Evolutionary conservation across 192 early-diverging fungal species (phyloP), one percentile per base, ranked within the genome.

Genomic region (Ambispora gerdemannii): DNA sequence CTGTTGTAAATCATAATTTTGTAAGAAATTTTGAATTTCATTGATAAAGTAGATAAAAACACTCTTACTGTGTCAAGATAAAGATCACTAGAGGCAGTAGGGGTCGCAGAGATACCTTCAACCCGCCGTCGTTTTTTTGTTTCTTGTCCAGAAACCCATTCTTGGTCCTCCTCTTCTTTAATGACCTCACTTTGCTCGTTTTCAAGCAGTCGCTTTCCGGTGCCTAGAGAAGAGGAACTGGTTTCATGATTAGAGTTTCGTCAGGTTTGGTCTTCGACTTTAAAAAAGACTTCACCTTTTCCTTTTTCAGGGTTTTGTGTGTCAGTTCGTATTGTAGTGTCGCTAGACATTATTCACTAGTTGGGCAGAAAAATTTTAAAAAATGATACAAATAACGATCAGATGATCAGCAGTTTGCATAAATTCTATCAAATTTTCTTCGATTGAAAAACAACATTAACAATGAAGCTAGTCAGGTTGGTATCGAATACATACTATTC

Each of bases 11-110:
- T n/a, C n/a, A 43, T 10, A 43, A 15, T 15, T 43, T 43, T 15
- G 38, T 43, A 10, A 43, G 15, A 6, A 15, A 43, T 15, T 43
- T 43, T 43, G 15, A 10, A n/a, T n/a, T n/a, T n/a, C n/a, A 43
- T 10, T 43, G 38, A 10, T 10, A 43, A 43, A 43, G 15, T 43
- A 43, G 27, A 13, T n/a, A 56, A 56, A 6, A 24, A 56, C 4
- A 56, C 27, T 13, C 53, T 56, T 56, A 56, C 53, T 13, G 93
- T 92, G 73, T 95, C 93, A 33, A 95, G 79, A 60, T 89, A 93
- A 56, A 92, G 78, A 60, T 78, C 80, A 10, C 78, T 75, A 6
- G 85, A 79, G 38, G 38, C 15, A 43, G 38, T 15, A 43, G 38
- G 6, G 6, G 15, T 6, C 15, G 38, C 38, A 15, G 7, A 6